These are phyloP conservation scores for Trichoderma gamsii DNA, from an alignment of 495 filamentous ascomycete genomes.

Conservation along the genomic window DNA sequence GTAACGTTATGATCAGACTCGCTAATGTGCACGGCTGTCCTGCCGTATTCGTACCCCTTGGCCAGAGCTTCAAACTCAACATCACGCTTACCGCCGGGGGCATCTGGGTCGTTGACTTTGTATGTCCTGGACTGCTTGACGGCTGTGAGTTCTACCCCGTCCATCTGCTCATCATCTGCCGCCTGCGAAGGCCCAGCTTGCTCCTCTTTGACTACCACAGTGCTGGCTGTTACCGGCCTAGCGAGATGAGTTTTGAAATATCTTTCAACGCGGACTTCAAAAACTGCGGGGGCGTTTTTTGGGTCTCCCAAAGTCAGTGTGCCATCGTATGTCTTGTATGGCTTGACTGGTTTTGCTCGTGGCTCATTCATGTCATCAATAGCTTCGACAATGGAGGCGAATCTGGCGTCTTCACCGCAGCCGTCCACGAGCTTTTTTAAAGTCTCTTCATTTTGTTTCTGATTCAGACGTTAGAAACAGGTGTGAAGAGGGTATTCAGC, in stretches of 20 bases:
- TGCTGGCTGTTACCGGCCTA: constrained; percentile 64
- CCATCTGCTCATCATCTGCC: constrained; percentile 35
- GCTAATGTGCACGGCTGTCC: constrained; percentile 83
- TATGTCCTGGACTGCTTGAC: constrained; percentile 74
- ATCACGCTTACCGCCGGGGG: constrained; percentile 74
- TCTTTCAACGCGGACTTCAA: constrained; percentile 82
- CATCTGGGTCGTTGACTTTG: constrained; percentile 65
- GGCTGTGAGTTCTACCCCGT: constrained; percentile 38
- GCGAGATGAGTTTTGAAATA: constrained; percentile 80
- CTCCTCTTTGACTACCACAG: constrained; percentile 54
- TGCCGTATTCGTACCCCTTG: constrained; percentile 90
- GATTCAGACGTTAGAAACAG: neutral
- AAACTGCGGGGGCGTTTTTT: constrained; percentile 62
- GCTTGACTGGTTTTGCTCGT: constrained; percentile 62
- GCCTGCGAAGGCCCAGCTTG: constrained; percentile 44
- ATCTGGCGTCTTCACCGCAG: constrained; percentile 54
- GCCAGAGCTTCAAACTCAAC: constrained; percentile 78
- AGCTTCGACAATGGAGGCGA: constrained; percentile 80
- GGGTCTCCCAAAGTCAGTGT: constrained; percentile 74
- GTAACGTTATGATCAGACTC: constrained; percentile 77
- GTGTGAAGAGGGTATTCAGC: neutral
- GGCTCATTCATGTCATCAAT: constrained; percentile 66
- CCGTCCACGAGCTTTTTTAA: constrained; percentile 57
- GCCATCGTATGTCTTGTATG: constrained; percentile 74
- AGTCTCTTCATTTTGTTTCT: constrained; percentile 56